Evolutionary conservation across 2,329 filamentous ascomycete genomes (phyloP).

Genomic region (Botryotinia convoluta): DNA sequence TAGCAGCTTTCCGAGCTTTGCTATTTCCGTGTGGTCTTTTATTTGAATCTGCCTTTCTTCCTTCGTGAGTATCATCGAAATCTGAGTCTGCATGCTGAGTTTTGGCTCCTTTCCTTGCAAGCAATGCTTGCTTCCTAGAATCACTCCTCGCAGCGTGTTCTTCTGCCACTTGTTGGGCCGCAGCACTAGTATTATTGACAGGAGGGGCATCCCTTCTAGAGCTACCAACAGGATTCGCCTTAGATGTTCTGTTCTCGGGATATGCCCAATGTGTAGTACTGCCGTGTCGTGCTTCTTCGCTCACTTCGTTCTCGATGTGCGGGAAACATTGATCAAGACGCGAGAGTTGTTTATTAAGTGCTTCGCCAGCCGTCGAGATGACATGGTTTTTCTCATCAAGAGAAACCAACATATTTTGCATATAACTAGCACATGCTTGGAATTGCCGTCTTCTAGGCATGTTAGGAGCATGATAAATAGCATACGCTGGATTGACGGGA

Average conservation of each 20-base stretch:
- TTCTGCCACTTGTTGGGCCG: slow-evolving; percentile 73
- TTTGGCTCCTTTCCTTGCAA: slow-evolving; percentile 58
- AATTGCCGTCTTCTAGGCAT: slow-evolving; percentile 71
- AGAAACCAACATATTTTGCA: slow-evolving; percentile 82
- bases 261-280: slow-evolving; percentile 96
- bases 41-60: slow-evolving; percentile 38
- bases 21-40: slow-evolving; percentile 63
- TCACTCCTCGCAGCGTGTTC: slow-evolving; percentile 84
- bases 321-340: slow-evolving; percentile 87
- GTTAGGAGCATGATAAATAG: slow-evolving; percentile 55
- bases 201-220: slow-evolving; percentile 76
- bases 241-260: slow-evolving; percentile 71
- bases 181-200: slow-evolving; percentile 65
- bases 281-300: slow-evolving; percentile 89
- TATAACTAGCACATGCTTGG: slow-evolving; percentile 71
- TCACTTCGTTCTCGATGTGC: slow-evolving; percentile 83
- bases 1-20: slow-evolving; percentile 63
- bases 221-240: slow-evolving; percentile 65
- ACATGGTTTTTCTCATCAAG: slow-evolving; percentile 98
- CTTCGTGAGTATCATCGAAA: slow-evolving; percentile 63
- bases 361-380: slow-evolving; percentile 86
- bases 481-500: slow-evolving; percentile 41
- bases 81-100: slow-evolving; percentile 71
- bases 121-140: slow-evolving; percentile 75
- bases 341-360: slow-evolving; percentile 77